Evolutionary conservation across 805 yeast genomes (phyloP).

Genomic region (Yamadazyma phyllophila): DNA sequence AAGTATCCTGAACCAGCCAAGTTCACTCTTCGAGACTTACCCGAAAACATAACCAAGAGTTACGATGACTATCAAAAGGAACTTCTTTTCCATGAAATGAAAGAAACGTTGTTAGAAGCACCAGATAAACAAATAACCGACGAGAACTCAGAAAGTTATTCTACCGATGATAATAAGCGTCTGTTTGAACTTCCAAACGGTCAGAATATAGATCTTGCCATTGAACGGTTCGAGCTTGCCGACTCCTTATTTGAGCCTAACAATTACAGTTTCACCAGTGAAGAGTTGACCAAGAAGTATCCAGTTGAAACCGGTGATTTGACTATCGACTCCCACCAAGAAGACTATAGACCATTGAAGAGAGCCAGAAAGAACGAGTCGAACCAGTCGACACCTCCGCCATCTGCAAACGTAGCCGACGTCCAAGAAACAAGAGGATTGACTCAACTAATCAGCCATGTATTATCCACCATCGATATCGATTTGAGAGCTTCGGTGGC

Average conservation of each 20-base stretch:
- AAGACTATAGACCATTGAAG: slow-evolving; percentile 74
- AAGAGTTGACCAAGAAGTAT: slow-evolving; percentile 23
- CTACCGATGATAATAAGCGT: slow-evolving; percentile 29
- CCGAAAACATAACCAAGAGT: slow-evolving; percentile 41
- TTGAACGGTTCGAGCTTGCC: slow-evolving; percentile 60
- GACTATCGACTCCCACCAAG: slow-evolving; percentile 42
- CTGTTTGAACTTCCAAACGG: slow-evolving; percentile 78
- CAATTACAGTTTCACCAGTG: slow-evolving; percentile 33
- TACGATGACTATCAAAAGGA: slow-evolving; percentile 56
- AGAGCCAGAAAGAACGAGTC: slow-evolving; percentile 49
- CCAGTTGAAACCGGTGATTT: slow-evolving; percentile 52
- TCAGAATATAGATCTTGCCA: slow-evolving; percentile 56
- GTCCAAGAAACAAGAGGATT: slow-evolving; percentile 42
- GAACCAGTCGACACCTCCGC: slow-evolving; percentile 29
- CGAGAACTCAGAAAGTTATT: slow-evolving; percentile 18
- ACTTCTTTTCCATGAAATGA: slow-evolving; percentile 65
- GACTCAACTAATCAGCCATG: slow-evolving; percentile 57
- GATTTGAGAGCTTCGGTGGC: slow-evolving; percentile 84
- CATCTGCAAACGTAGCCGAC: slow-evolving; percentile 7
- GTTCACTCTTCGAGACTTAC: slow-evolving; percentile 20
- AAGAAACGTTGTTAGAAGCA: slow-evolving; percentile 64
- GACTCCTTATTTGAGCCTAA: slow-evolving; percentile 73
- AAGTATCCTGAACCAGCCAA: slow-evolving; percentile 30
- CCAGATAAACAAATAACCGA: slow-evolving; percentile 38
- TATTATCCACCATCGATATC: slow-evolving; percentile 63